These are phyloP conservation scores for Parafenestella ontariensis DNA, from an alignment of 2,329 filamentous ascomycete genomes.

Conservation along the genomic window DNA sequence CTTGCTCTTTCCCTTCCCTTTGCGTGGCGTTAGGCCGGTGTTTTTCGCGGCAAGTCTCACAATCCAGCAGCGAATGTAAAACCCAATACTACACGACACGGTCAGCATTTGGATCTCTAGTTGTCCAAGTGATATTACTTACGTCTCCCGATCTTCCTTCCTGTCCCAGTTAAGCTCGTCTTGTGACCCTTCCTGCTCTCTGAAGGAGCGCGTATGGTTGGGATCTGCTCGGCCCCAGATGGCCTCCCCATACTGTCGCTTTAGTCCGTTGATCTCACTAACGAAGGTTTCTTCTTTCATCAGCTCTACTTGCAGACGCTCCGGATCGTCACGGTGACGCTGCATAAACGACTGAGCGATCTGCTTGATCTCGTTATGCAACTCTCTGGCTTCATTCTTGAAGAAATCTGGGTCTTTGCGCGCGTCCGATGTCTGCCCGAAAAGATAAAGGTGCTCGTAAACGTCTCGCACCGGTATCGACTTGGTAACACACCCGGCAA, in stretches of 20 bases:
- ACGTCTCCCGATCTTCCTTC: constrained; percentile 5
- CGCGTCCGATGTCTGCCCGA: not conserved
- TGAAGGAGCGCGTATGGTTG: constrained; percentile 1
- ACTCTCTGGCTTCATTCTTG: constrained; percentile 9
- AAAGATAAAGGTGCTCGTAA: constrained; percentile 14
- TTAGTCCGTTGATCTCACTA: constrained; percentile 4
- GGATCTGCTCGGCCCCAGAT: constrained; percentile 13
- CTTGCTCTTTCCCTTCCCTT: constrained; percentile 8
- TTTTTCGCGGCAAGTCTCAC: constrained; percentile 4
- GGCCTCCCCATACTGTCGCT: constrained; percentile 6
- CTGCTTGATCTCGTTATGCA: constrained; percentile 12
- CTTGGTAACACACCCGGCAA: constrained; percentile 13
- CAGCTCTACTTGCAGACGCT: constrained; percentile 1
- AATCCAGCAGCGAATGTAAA: constrained; percentile 22
- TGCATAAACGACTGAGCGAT: constrained; percentile 8
- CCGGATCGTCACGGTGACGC: not conserved
- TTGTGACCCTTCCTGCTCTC: not conserved
- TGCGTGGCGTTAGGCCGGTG: not conserved
- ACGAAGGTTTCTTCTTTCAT: constrained; percentile 8
- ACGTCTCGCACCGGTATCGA: constrained; percentile 4
- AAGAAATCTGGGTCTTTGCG: constrained; percentile 11
- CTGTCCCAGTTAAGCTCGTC: constrained; percentile 13
- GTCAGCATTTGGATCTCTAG: not conserved
- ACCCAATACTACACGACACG: constrained; percentile 5
- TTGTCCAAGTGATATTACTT: not conserved